These are phyloP conservation scores for Didymellaceae sp. DNA, from an alignment of 2,329 filamentous ascomycete species.

Conservation along the genomic window DNA sequence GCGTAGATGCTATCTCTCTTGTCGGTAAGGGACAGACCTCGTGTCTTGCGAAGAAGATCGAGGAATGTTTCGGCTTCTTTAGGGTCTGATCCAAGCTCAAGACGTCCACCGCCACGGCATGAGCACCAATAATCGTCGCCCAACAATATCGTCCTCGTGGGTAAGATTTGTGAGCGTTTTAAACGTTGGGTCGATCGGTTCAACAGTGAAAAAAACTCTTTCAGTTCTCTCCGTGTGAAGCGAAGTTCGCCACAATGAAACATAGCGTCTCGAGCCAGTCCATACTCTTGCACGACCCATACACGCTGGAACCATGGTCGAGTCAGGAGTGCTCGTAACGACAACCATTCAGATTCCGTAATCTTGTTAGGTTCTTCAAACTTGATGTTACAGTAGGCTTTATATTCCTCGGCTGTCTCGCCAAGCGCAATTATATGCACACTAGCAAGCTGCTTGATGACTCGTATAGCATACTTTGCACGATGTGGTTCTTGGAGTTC, in stretches of 20 bases:
- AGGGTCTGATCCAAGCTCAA: constrained; percentile 9
- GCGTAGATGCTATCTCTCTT: constrained; percentile 10
- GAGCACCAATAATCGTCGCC: neutral
- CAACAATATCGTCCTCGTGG: too few relatives aligned
- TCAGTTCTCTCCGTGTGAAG: neutral
- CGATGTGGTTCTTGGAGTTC: neutral
- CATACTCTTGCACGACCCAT: constrained; percentile 20
- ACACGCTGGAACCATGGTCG: constrained; percentile 17
- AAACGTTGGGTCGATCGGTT: neutral
- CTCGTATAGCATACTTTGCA: neutral
- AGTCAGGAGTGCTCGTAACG: neutral
- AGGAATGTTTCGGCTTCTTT: constrained; percentile 8
- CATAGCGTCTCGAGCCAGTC: constrained; percentile 6
- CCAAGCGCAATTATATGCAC: neutral
- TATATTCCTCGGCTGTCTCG: neutral
- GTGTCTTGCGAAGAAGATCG: constrained; percentile 2
- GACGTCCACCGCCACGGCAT: neutral
- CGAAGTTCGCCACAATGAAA: neutral
- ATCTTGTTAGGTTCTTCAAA: neutral
- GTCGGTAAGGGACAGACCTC: constrained; percentile 9
- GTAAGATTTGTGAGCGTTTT: neutral
- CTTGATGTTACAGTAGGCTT: neutral
- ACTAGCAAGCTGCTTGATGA: neutral
- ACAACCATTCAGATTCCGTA: neutral
- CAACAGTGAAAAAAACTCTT: neutral